phyloP scores from a whole-genome alignment of 1,284 basidiomycete species.

The Rhodotorula sp. region DNA sequence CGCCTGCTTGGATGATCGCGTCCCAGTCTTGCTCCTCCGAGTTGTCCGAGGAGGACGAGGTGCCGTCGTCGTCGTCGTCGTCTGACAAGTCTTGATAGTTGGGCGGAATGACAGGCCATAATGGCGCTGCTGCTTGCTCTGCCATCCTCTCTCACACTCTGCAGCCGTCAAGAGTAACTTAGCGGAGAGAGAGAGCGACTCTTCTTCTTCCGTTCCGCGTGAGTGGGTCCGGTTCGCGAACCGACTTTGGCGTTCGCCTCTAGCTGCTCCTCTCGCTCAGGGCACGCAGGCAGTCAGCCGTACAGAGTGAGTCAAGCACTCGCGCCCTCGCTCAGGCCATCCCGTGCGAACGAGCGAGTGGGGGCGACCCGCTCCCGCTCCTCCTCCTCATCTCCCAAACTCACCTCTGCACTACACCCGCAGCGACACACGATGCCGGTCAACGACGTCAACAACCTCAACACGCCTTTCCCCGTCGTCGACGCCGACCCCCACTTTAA shows the following conservation, averaged over 20 bases:
- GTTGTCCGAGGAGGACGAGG: slow-evolving; percentile 10
- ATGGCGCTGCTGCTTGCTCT: no score
- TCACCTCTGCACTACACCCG: not conserved
- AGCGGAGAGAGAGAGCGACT: no score
- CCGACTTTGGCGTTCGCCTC: no score
- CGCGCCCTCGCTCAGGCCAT: no score
- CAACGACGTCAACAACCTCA: slow-evolving; percentile 36
- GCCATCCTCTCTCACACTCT: no score
- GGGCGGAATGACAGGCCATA: not conserved
- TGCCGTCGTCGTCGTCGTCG: slow-evolving; percentile 12
- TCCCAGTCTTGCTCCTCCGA: slow-evolving; percentile 14
- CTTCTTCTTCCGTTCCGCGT: no score
- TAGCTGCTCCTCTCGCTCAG: no score
- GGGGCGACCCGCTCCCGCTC: not conserved
- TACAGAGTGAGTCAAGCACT: no score
- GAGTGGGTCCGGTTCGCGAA: no score
- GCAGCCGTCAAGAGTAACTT: no score
- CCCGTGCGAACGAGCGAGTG: not conserved
- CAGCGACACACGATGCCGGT: not conserved
- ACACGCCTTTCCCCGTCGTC: slow-evolving; percentile 42
- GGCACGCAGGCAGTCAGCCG: no score
- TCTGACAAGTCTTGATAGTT: slow-evolving; percentile 39
- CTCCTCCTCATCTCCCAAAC: no score
- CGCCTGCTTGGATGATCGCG: slow-evolving; percentile 1
- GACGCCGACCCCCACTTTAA: slow-evolving; percentile 76